Percentiles rank a stretch among this genome's conserved stretches.
phyloP scores from a whole-genome alignment of 768 basidiomycete genomes.

The Amanita muscaria region DNA sequence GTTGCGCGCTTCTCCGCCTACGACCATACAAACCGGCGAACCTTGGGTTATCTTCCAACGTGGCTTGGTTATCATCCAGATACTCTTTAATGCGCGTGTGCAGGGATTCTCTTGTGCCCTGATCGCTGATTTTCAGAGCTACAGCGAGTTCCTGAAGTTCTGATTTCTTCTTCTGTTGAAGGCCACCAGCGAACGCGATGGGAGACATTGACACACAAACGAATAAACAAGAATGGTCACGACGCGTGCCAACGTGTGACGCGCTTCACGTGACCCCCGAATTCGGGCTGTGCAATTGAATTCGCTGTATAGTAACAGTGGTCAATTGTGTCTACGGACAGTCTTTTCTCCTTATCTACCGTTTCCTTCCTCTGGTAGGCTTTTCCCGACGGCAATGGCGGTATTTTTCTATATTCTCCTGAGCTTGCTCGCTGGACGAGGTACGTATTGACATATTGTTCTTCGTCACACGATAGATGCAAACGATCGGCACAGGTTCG shows the following conservation, averaged over 20 bases:
- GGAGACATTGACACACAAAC: conserved; percentile 35
- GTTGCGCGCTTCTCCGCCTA: conserved; percentile 36
- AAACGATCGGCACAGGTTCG: conserved; percentile 19
- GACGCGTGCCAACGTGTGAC: conserved; percentile 18
- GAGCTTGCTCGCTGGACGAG: conserved; percentile 48
- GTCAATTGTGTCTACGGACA: background rate
- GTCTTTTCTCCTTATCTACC: conserved; percentile 10
- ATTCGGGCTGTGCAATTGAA: background rate
- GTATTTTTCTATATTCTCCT: conserved; percentile 25
- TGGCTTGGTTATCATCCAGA: conserved; percentile 44
- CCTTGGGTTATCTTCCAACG: conserved; percentile 45
- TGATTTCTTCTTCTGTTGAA: conserved; percentile 59
- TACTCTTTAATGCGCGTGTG: conserved; percentile 54
- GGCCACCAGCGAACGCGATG: conserved; percentile 38
- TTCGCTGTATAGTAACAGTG: too few species aligned
- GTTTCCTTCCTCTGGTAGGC: conserved; percentile 21
- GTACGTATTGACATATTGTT: conserved; percentile 22
- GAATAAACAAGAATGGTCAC: conserved; percentile 23
- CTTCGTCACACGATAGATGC: background rate
- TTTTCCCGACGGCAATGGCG: conserved; percentile 17
- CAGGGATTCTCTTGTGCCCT: conserved; percentile 58
- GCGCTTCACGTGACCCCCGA: conserved; percentile 25
- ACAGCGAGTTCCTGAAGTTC: conserved; percentile 55
- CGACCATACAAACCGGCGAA: conserved; percentile 50
- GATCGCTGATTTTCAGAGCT: conserved; percentile 41